These are phyloP conservation scores for Nepenthes gracilis DNA, from an alignment of 148 eudicot genomes.

Conservation along the genomic window DNA sequence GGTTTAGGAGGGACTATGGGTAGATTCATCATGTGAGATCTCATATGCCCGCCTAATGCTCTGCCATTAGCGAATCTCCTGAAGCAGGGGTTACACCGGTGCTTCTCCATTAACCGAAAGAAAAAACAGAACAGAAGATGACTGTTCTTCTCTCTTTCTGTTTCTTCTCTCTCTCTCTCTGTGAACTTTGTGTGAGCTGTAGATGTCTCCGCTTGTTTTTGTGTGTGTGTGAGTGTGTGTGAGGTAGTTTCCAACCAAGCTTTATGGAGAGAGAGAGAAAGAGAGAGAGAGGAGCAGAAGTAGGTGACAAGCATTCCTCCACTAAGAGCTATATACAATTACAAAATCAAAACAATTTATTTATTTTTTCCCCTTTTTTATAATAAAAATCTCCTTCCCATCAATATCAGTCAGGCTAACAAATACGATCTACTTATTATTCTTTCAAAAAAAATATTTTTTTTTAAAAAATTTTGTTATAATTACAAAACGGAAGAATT, in stretches of 20 bases:
- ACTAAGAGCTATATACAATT: constrained; percentile 17
- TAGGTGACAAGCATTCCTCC: constrained; percentile 79
- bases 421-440: too few relatives aligned
- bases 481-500: too few relatives aligned
- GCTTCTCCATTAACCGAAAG: constrained; percentile 36
- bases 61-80: constrained; percentile 52
- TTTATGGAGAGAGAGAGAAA: constrained; percentile 7
- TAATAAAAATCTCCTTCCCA: too few relatives aligned
- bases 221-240: neutral
- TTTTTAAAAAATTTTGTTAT: too few relatives aligned
- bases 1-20: neutral
- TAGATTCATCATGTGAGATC: constrained; percentile 56
- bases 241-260: neutral
- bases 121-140: neutral
- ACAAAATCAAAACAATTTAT: too few relatives aligned
- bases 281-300: constrained; percentile 26
- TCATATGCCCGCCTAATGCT: constrained; percentile 93
- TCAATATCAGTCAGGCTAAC: too few relatives aligned
- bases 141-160: neutral
- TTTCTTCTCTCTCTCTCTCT: neutral
- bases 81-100: constrained; percentile 54
- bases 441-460: too few relatives aligned
- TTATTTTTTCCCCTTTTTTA: too few relatives aligned
- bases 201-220: neutral
- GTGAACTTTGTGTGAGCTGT: constrained; percentile 21